Evolutionary conservation across 306 rosid genomes (phyloP).

Genomic region (Prosopis cineraria): DNA sequence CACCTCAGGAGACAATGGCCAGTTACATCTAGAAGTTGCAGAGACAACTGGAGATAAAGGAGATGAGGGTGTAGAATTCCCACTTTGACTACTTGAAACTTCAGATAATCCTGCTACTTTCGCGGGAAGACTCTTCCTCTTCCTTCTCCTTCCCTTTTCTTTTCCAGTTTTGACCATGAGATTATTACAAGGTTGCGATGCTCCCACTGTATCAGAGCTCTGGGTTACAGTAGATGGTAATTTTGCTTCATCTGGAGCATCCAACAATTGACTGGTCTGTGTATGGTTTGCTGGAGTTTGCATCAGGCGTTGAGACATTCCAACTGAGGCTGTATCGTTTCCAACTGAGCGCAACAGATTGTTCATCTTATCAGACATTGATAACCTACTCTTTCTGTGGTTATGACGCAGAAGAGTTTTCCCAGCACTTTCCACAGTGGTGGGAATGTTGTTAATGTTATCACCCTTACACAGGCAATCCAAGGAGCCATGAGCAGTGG

Average conservation of each 20-base stretch:
- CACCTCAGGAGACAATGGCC: slow-evolving; percentile 54
- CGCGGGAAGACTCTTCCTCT: slow-evolving; percentile 61
- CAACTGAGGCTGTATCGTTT: slow-evolving; percentile 37
- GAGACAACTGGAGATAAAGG: slow-evolving; percentile 70
- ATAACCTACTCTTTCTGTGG: slow-evolving; percentile 48
- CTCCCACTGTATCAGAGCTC: slow-evolving; percentile 45
- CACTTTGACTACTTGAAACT: slow-evolving; percentile 97
- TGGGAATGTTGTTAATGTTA: slow-evolving; percentile 40
- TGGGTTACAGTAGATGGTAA: slow-evolving; percentile 37
- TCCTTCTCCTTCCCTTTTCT: slow-evolving; percentile 71
- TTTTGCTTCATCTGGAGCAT: slow-evolving; percentile 44
- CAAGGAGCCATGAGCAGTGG: slow-evolving; percentile 41
- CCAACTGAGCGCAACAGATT: slow-evolving; percentile 39
- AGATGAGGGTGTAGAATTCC: slow-evolving; percentile 95
- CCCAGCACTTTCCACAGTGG: slow-evolving; percentile 37
- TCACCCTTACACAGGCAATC: slow-evolving; percentile 47
- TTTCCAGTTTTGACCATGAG: slow-evolving; percentile 73
- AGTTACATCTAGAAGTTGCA: slow-evolving; percentile 48
- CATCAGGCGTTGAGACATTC: slow-evolving; percentile 12
- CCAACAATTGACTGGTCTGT: slow-evolving; percentile 34
- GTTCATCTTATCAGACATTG: slow-evolving; percentile 46
- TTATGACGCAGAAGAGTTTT: slow-evolving; percentile 41
- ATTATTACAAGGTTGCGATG: slow-evolving; percentile 48
- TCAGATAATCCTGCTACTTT: slow-evolving; percentile 62
- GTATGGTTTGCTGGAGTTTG: slow-evolving; percentile 31